Conservation (phyloP, 805 yeast species). For the Hanseniaspora hatyaiensis region DNA sequence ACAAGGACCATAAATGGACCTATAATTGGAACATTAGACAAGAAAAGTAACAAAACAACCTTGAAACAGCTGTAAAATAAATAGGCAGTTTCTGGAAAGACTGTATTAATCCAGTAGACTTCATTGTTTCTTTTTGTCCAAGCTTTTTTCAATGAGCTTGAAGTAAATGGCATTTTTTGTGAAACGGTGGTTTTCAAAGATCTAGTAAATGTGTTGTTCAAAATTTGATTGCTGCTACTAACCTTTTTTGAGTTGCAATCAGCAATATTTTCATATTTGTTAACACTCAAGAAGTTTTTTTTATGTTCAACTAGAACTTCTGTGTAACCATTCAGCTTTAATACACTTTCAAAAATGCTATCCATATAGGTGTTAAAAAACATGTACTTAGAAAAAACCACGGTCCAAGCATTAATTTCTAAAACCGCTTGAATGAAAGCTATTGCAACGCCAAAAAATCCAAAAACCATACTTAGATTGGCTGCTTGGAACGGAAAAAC, state of each 20-base stretch:
- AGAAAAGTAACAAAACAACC: constrained; percentile 16
- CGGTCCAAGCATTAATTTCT: constrained; percentile 25
- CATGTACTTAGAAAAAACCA: constrained; percentile 22
- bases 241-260: too few species aligned
- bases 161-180: background rate
- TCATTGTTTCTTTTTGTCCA: constrained; percentile 12
- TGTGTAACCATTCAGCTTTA: constrained; percentile 19
- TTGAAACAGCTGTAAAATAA: constrained; percentile 16
- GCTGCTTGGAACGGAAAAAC: constrained; percentile 25
- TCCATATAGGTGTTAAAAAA: constrained; percentile 23
- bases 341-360: constrained; percentile 22
- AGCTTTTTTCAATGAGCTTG: background rate
- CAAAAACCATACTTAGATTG: constrained; percentile 24
- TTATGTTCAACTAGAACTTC: constrained; percentile 18
- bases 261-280: too few species aligned
- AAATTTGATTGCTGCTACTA: too few species aligned
- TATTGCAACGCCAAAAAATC: constrained; percentile 27
- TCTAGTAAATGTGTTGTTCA: background rate
- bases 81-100: constrained; percentile 17
- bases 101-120: constrained; percentile 21
- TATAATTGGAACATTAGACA: constrained; percentile 28
- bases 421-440: constrained; percentile 27
- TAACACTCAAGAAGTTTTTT: constrained; percentile 2
- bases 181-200: background rate
- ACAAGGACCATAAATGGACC: constrained; percentile 28